phyloP scores from a whole-genome alignment of 129 eudicot genomes.

The Pseudognaphalium luteoalbum region DNA sequence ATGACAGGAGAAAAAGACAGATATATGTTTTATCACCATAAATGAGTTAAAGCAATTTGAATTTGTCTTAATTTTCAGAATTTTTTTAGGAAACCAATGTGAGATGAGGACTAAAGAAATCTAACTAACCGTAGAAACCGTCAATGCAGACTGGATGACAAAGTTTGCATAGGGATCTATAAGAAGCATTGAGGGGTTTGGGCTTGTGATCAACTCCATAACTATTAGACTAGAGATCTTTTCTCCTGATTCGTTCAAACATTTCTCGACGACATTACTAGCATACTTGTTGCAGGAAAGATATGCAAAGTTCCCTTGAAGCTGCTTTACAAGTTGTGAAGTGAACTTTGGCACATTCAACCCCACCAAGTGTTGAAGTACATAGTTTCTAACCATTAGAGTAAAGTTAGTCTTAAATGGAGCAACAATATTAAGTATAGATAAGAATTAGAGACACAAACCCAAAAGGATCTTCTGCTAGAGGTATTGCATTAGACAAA shows the following conservation, averaged over 20 bases:
- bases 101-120: not conserved
- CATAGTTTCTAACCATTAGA: conserved; percentile 54
- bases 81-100: not conserved
- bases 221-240: conserved; percentile 42
- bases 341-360: conserved; percentile 48
- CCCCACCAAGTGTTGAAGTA: conserved; percentile 71
- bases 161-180: conserved; percentile 70
- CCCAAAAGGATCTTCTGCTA: conserved; percentile 81
- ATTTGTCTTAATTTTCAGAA: not conserved
- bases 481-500: conserved; percentile 42
- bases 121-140: conserved; percentile 50
- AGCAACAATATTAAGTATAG: not conserved
- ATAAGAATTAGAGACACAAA: conserved; percentile 23
- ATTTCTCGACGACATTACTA: conserved; percentile 77
- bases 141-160: conserved; percentile 68
- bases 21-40: not conserved
- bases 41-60: not conserved
- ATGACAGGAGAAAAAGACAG: not conserved
- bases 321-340: conserved; percentile 38
- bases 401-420: not conserved
- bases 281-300: conserved; percentile 74
- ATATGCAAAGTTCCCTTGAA: conserved; percentile 44
- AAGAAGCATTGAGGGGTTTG: conserved; percentile 51
- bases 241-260: conserved; percentile 45
- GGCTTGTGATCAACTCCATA: conserved; percentile 54